A percentile compares a stretch with the other conserved stretches of the same genome.
These are phyloP conservation scores for Pyrus betulifolia DNA, from an alignment of 306 rosid genomes.

Conservation along the genomic window DNA sequence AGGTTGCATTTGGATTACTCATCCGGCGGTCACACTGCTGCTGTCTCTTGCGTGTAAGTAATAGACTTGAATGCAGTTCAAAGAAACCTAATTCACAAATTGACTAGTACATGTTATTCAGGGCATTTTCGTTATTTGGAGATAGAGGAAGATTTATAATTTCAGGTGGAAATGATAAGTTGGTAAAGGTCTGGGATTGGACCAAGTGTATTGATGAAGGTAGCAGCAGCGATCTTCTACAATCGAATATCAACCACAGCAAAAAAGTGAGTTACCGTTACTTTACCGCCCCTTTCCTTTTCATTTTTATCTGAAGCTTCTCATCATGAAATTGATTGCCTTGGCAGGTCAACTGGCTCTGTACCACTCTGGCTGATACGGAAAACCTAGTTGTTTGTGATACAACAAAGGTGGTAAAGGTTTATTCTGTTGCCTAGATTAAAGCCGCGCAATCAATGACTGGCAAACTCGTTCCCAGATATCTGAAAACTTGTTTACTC, in stretches of 20 bases:
- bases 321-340: constrained; percentile 13
- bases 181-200: constrained; percentile 87
- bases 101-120: constrained; percentile 33
- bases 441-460: constrained; percentile 6
- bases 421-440: constrained; percentile 54
- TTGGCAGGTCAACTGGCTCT: constrained; percentile 85
- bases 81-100: constrained; percentile 5
- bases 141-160: constrained; percentile 75
- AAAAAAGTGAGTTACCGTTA: constrained; percentile 51
- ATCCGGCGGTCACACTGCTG: constrained; percentile 76
- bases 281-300: constrained; percentile 6
- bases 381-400: constrained; percentile 88
- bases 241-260: constrained; percentile 44
- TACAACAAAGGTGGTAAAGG: constrained; percentile 75
- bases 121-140: constrained; percentile 79
- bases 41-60: constrained; percentile 77
- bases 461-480: constrained; percentile 8
- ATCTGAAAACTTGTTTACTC: not conserved
- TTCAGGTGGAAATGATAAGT: constrained; percentile 83
- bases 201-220: constrained; percentile 30
- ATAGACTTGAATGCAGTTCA: constrained; percentile 10
- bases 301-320: constrained; percentile 1
- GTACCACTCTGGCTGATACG: constrained; percentile 62
- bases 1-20: constrained; percentile 70
- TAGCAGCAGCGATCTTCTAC: constrained; percentile 14